Percentiles rank a stretch among this genome's conserved stretches.
phyloP scores from a whole-genome alignment of 306 rosid genomes.

The Senna tora region DNA sequence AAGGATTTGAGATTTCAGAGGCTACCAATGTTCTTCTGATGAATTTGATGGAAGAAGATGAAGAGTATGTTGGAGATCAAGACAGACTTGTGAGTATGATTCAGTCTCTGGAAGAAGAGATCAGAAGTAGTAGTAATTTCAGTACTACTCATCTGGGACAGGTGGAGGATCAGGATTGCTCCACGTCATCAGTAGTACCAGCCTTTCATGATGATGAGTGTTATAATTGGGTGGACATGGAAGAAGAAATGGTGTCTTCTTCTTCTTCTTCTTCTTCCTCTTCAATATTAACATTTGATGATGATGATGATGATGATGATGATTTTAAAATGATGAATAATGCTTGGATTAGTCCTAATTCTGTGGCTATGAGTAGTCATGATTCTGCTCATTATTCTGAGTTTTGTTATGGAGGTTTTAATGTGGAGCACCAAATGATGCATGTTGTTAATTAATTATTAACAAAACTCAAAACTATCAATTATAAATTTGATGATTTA shows the following conservation, averaged over 20 bases:
- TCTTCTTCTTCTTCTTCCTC: no score
- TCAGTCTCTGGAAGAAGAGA: conserved; percentile 57
- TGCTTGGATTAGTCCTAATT: conserved; percentile 35
- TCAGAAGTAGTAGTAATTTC: neutral
- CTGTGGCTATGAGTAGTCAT: conserved; percentile 41
- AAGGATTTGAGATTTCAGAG: conserved; percentile 37
- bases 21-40: conserved; percentile 45
- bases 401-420: conserved; percentile 30
- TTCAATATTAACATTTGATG: conserved; percentile 36
- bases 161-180: conserved; percentile 42
- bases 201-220: conserved; percentile 17
- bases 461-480: no score
- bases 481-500: no score
- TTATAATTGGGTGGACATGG: conserved; percentile 42
- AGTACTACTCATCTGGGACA: conserved; percentile 15
- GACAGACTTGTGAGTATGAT: conserved; percentile 51
- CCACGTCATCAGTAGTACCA: conserved; percentile 27
- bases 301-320: neutral
- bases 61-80: conserved; percentile 50
- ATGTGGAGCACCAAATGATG: conserved; percentile 45
- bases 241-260: conserved; percentile 30
- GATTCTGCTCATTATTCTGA: conserved; percentile 21
- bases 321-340: no score
- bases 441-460: neutral
- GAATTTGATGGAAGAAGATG: conserved; percentile 52